A percentile compares a stretch with the other conserved stretches of the same genome.
Evolutionary conservation across 495 filamentous ascomycete genomes (phyloP).

Genomic region (Penicillium lividum): DNA sequence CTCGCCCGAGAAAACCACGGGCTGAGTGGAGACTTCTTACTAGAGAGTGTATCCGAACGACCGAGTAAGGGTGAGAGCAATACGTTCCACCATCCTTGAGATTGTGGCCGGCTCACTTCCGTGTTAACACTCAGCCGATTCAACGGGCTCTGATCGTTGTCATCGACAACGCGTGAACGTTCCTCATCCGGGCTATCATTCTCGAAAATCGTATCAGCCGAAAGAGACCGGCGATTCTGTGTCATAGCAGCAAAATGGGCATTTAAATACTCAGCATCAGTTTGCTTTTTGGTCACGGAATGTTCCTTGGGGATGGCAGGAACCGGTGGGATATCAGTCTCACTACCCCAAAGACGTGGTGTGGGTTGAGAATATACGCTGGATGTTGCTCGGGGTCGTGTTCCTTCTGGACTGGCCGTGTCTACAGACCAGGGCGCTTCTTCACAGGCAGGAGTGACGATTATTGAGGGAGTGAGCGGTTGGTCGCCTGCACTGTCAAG

Average conservation of each 20-base stretch:
- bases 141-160: slow-evolving; percentile 22
- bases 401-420: slow-evolving; percentile 28
- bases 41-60: slow-evolving; percentile 11
- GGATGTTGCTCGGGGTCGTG: slow-evolving; percentile 50
- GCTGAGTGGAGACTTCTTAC: slow-evolving; percentile 36
- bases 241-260: slow-evolving; percentile 32
- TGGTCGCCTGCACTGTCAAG: slow-evolving; percentile 31
- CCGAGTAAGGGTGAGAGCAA: slow-evolving; percentile 72
- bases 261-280: slow-evolving; percentile 33
- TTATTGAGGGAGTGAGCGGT: slow-evolving; percentile 57
- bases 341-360: slow-evolving; percentile 29
- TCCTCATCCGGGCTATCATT: slow-evolving; percentile 43
- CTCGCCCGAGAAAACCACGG: slow-evolving; percentile 34
- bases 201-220: slow-evolving; percentile 58
- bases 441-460: slow-evolving; percentile 67
- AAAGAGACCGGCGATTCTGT: slow-evolving; percentile 38
- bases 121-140: slow-evolving; percentile 43
- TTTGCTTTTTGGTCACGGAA: slow-evolving; percentile 25
- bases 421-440: slow-evolving; percentile 55
- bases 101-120: slow-evolving; percentile 56
- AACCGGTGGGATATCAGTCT: slow-evolving; percentile 55
- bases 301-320: slow-evolving; percentile 60
- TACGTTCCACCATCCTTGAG: slow-evolving; percentile 87
- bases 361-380: slow-evolving; percentile 71
- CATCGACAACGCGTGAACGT: slow-evolving; percentile 19